phyloP scores from a whole-genome alignment of 805 yeast genomes.

The Lachancea mirantina region DNA sequence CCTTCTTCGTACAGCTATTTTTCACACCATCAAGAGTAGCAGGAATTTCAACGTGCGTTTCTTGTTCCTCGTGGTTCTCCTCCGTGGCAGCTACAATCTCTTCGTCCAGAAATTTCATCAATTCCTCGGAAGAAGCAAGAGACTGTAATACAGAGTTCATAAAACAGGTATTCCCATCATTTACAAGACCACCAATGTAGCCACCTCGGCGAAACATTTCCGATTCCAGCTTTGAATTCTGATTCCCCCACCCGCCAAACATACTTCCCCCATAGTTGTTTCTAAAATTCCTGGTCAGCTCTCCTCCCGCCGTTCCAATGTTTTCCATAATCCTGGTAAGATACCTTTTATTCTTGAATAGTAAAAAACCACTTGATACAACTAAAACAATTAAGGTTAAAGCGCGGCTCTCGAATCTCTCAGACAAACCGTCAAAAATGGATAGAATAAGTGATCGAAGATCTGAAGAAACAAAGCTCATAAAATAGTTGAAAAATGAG shows the following conservation, averaged over 20 bases:
- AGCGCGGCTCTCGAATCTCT: constrained; percentile 2
- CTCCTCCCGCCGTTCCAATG: constrained; percentile 8
- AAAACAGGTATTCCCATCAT: constrained; percentile 92
- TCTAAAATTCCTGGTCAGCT: constrained; percentile 8
- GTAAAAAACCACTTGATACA: constrained; percentile 7
- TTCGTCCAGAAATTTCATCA: constrained; percentile 48
- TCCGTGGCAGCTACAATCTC: constrained; percentile 23
- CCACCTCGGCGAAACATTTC: constrained; percentile 56
- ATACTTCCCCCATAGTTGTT: constrained; percentile 10
- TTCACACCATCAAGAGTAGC: constrained; percentile 14
- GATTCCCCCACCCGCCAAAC: constrained; percentile 19
- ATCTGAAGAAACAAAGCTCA: constrained; percentile 5
- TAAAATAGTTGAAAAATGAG: too few species aligned
- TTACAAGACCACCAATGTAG: constrained; percentile 73
- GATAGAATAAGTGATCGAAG: constrained; percentile 2
- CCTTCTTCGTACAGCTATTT: constrained; percentile 8
- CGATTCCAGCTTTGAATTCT: constrained; percentile 16
- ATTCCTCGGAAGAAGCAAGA: constrained; percentile 62
- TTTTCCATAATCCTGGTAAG: constrained; percentile 9
- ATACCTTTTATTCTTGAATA: constrained; percentile 9
- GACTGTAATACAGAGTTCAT: constrained; percentile 88
- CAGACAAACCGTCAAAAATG: constrained; percentile 4
- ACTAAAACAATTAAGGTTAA: constrained; percentile 5
- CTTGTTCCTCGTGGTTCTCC: constrained; percentile 7
- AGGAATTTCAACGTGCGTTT: constrained; percentile 13